phyloP scores from a whole-genome alignment of 2,329 filamentous ascomycete species.

The Curvularia eragrostidis region DNA sequence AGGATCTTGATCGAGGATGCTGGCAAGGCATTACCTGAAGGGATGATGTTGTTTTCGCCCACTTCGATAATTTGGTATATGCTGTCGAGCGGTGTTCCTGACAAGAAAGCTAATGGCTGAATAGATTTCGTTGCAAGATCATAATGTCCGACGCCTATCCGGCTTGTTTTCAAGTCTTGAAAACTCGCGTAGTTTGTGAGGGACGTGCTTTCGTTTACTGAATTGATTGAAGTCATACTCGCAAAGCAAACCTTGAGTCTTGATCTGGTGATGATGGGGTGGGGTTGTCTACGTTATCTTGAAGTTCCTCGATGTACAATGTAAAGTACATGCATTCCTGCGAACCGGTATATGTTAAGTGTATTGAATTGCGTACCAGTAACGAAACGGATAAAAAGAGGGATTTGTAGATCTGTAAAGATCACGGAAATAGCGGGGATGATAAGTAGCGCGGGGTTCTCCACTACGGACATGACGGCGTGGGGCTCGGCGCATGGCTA shows the following conservation, averaged over 20 bases:
- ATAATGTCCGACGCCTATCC: not conserved
- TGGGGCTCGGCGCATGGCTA: not conserved
- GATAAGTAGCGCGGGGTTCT: not conserved
- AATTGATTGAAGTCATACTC: not conserved
- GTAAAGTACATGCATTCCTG: not conserved
- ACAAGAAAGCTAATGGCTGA: constrained; percentile 54
- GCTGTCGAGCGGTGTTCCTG: constrained; percentile 55
- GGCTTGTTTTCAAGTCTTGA: not conserved
- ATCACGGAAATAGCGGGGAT: not conserved
- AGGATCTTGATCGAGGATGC: constrained; percentile 41
- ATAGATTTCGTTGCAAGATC: not conserved
- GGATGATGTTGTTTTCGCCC: constrained; percentile 50
- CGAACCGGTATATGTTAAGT: not conserved
- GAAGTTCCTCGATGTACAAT: not conserved
- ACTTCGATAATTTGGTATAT: constrained; percentile 62
- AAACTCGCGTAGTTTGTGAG: not conserved
- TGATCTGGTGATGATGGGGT: not conserved
- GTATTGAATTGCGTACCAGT: not conserved
- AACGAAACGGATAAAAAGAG: not conserved
- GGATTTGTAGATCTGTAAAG: not conserved
- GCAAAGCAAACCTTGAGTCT: not conserved
- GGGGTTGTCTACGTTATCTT: not conserved
- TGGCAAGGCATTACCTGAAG: constrained; percentile 44
- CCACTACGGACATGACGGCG: not conserved
- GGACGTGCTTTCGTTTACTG: not conserved